Percentiles rank a stretch among this genome's conserved stretches.
These are phyloP conservation scores for Yamadazyma tumulicola DNA, from an alignment of 805 yeast species.

Conservation along the genomic window DNA sequence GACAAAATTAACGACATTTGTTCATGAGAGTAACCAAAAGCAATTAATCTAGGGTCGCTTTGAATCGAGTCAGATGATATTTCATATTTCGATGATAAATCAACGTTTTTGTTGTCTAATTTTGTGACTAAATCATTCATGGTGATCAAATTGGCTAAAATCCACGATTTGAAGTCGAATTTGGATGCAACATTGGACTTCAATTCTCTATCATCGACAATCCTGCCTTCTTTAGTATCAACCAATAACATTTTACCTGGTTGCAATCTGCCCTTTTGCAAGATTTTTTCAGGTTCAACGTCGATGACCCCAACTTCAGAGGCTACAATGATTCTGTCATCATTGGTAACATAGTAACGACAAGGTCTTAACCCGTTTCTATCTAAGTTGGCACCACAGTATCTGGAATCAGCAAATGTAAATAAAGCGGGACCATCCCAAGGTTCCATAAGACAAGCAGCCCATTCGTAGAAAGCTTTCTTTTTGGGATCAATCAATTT, in stretches of 20 bases:
- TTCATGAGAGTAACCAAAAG: conserved; percentile 93
- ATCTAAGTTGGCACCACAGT: conserved; percentile 97
- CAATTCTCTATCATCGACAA: conserved; percentile 89
- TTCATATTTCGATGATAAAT: conserved; percentile 22
- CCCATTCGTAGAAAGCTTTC: conserved; percentile 97
- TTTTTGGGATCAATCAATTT: conserved; percentile 82
- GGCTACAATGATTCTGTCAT: conserved; percentile 94
- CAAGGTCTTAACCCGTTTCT: conserved; percentile 98
- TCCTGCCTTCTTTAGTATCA: conserved; percentile 87
- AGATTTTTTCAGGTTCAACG: conserved; percentile 74
- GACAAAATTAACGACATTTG: conserved; percentile 78
- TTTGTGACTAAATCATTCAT: conserved; percentile 71
- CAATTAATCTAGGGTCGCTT: conserved; percentile 76
- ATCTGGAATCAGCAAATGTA: conserved; percentile 95
- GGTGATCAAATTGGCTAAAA: conserved; percentile 78
- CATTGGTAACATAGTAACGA: conserved; percentile 92
- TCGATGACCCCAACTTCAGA: conserved; percentile 97
- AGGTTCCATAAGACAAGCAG: conserved; percentile 98
- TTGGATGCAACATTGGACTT: conserved; percentile 75
- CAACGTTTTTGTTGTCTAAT: conserved; percentile 40
- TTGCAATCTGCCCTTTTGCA: conserved; percentile 89
- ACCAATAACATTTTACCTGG: conserved; percentile 97
- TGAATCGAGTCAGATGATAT: conserved; percentile 47
- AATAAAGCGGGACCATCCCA: conserved; percentile 99
- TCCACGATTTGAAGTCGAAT: conserved; percentile 92